A percentile compares a stretch with the other conserved stretches of the same genome.
phyloP scores from a whole-genome alignment of 345 rosid species.

The Luvunga scandens region DNA sequence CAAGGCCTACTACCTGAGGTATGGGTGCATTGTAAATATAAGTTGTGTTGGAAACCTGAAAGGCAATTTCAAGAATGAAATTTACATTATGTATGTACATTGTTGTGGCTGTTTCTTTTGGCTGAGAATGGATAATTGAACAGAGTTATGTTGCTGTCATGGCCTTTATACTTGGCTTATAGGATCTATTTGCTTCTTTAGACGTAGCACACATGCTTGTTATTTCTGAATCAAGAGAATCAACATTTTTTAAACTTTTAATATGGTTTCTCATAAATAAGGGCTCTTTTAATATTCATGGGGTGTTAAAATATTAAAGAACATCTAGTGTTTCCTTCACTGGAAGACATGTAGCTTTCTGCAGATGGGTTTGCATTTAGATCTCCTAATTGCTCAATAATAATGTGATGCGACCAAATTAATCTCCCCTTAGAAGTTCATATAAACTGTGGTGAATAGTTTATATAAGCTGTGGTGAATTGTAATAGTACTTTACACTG shows the following conservation, averaged over 20 bases:
- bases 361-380: not conserved
- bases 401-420: not conserved
- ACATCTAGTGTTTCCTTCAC: not conserved
- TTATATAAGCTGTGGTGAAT: too few relatives aligned
- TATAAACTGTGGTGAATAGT: not conserved
- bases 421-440: not conserved
- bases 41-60: conserved; percentile 1
- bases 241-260: not conserved
- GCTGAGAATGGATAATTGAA: not conserved
- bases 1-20: conserved; percentile 75
- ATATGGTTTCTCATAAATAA: not conserved
- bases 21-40: conserved; percentile 11
- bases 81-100: not conserved
- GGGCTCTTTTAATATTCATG: too few relatives aligned
- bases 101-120: not conserved
- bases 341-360: not conserved
- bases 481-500: too few relatives aligned
- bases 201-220: not conserved
- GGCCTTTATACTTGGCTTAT: not conserved
- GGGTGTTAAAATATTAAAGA: not conserved
- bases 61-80: not conserved
- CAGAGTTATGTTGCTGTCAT: not conserved
- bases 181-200: not conserved
- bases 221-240: not conserved
- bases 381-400: not conserved